Conservation (phyloP, 805 yeast species). For the Suhomyces kilbournensis region DNA sequence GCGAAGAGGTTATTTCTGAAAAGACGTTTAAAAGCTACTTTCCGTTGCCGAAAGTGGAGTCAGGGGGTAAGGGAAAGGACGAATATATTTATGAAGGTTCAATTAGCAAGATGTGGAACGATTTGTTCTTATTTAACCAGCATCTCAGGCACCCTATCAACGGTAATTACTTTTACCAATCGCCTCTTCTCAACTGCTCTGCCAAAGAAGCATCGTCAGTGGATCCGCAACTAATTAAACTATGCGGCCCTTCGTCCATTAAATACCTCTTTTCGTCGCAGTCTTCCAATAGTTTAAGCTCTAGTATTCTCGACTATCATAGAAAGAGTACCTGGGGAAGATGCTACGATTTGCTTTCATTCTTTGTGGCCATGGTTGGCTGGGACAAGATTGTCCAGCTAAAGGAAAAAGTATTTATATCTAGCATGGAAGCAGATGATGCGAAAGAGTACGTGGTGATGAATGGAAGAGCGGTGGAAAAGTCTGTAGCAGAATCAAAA, state of each 20-base stretch:
- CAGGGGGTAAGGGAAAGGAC: neutral
- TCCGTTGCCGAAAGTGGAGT: slow-evolving; percentile 22
- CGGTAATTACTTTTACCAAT: slow-evolving; percentile 34
- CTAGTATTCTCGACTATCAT: slow-evolving; percentile 32
- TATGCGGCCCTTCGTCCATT: slow-evolving; percentile 25
- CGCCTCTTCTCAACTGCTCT: slow-evolving; percentile 33
- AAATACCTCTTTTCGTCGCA: slow-evolving; percentile 30
- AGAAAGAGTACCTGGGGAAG: slow-evolving; percentile 41
- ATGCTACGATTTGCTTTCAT: slow-evolving; percentile 64
- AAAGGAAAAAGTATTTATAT: slow-evolving; percentile 63
- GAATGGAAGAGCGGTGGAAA: slow-evolving; percentile 6
- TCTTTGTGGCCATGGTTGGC: slow-evolving; percentile 65
- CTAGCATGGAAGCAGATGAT: slow-evolving; percentile 40
- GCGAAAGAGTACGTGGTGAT: slow-evolving; percentile 18
- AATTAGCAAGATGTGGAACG: slow-evolving; percentile 32
- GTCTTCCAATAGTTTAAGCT: slow-evolving; percentile 24
- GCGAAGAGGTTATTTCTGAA: slow-evolving; percentile 27
- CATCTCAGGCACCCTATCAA: slow-evolving; percentile 32
- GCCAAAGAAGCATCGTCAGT: slow-evolving; percentile 36
- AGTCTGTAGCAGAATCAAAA: neutral
- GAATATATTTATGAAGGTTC: slow-evolving; percentile 21
- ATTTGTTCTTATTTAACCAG: slow-evolving; percentile 26
- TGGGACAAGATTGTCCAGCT: slow-evolving; percentile 75
- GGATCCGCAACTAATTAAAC: slow-evolving; percentile 25
- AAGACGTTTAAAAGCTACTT: slow-evolving; percentile 25